Percentiles rank a stretch among this genome's conserved stretches.
Conservation (phyloP, 2,329 filamentous ascomycete species). For the Fusarium proliferatum region DNA sequence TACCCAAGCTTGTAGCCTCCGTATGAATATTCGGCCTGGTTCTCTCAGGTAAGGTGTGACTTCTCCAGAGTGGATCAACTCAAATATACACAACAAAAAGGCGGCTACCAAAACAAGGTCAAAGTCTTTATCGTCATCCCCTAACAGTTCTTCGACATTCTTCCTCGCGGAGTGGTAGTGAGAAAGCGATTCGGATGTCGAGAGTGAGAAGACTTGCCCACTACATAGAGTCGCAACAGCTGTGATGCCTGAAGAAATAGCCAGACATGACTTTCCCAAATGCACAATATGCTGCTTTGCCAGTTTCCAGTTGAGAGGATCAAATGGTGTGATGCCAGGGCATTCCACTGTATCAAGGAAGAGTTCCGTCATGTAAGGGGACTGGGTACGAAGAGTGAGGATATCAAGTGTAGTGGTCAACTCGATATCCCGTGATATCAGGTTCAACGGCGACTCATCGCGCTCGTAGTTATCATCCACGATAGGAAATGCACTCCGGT, state of each 20-base stretch:
- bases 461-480: neutral
- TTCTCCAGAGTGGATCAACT: neutral
- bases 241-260: neutral
- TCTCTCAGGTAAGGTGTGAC: neutral
- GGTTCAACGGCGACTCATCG: neutral
- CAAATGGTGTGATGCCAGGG: neutral
- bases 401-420: neutral
- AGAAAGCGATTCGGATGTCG: neutral
- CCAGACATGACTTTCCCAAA: neutral
- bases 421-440: neutral
- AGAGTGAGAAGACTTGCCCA: neutral
- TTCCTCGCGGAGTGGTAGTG: neutral
- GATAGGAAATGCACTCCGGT: neutral
- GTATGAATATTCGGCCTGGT: neutral
- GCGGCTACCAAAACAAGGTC: rapidly evolving
- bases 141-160: neutral
- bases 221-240: neutral
- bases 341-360: neutral
- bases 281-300: neutral
- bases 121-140: neutral
- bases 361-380: neutral
- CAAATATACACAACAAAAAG: neutral
- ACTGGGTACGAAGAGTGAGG: neutral
- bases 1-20: rapidly evolving
- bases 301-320: neutral